phyloP scores from a whole-genome alignment of 192 early-diverging fungal species.

The Mortierella alpina region DNA sequence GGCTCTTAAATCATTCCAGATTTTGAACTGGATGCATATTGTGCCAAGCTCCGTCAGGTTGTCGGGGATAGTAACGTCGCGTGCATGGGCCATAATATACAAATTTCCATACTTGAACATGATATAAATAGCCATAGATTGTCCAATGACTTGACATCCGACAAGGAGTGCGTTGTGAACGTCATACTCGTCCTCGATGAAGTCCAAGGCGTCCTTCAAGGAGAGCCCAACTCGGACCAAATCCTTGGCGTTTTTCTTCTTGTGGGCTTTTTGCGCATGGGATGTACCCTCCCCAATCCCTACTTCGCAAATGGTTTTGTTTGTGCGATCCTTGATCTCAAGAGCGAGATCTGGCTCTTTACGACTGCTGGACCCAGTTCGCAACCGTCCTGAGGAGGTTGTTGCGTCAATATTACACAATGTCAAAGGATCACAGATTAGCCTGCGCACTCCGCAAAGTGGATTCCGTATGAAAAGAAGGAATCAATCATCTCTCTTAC shows the following conservation, averaged over 20 bases:
- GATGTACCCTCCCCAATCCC: slow-evolving; percentile 29
- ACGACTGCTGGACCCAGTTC: slow-evolving; percentile 9
- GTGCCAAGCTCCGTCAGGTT: slow-evolving; percentile 8
- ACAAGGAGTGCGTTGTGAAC: slow-evolving; percentile 22
- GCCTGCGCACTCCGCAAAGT: neutral
- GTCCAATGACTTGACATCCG: slow-evolving; percentile 27
- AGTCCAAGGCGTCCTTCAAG: slow-evolving; percentile 38
- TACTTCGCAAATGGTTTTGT: slow-evolving; percentile 27
- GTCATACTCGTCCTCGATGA: slow-evolving; percentile 23
- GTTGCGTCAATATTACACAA: slow-evolving; percentile 19
- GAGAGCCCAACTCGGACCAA: slow-evolving; percentile 31
- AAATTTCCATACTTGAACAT: slow-evolving; percentile 14
- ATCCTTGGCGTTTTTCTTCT: slow-evolving; percentile 39
- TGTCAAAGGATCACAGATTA: neutral
- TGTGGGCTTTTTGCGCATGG: slow-evolving; percentile 16
- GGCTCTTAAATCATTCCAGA: slow-evolving; percentile 13
- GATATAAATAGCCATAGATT: slow-evolving; percentile 15
- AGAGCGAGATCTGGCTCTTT: slow-evolving; percentile 26
- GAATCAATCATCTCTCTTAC: slow-evolving; percentile 20
- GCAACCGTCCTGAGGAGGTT: slow-evolving; percentile 20
- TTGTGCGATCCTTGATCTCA: slow-evolving; percentile 16
- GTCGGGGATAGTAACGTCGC: slow-evolving; percentile 7
- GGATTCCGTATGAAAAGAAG: slow-evolving; percentile 11
- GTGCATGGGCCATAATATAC: slow-evolving; percentile 12
- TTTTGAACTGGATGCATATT: slow-evolving; percentile 10